Percentiles rank a stretch among this genome's conserved stretches.
These are phyloP conservation scores for Vicia sativa DNA, from an alignment of 306 rosid genomes.

Conservation along the genomic window DNA sequence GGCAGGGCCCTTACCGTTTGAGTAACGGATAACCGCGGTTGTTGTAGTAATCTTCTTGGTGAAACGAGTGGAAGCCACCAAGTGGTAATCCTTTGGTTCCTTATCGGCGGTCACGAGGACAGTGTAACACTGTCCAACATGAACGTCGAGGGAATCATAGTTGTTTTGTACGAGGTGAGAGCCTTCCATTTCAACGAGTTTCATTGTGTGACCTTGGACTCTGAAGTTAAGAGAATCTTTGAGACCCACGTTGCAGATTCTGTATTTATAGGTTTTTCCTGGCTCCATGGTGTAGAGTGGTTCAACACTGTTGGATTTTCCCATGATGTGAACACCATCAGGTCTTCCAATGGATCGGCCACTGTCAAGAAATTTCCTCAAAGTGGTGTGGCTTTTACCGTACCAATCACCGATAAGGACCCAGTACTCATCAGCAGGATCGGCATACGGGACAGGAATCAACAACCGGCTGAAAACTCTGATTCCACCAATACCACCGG, in stretches of 20 bases:
- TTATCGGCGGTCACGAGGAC: slow-evolving; percentile 73
- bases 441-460: slow-evolving; percentile 83
- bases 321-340: slow-evolving; percentile 70
- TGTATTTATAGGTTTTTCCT: slow-evolving; percentile 70
- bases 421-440: slow-evolving; percentile 77
- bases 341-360: slow-evolving; percentile 72
- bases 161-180: slow-evolving; percentile 71
- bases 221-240: slow-evolving; percentile 74
- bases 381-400: slow-evolving; percentile 57
- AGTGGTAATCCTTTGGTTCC: slow-evolving; percentile 59
- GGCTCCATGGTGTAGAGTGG: slow-evolving; percentile 78
- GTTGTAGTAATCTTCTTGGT: slow-evolving; percentile 44
- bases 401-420: slow-evolving; percentile 78
- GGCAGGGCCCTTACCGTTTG: slow-evolving; percentile 46
- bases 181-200: slow-evolving; percentile 83
- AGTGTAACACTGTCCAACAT: slow-evolving; percentile 69
- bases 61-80: slow-evolving; percentile 79
- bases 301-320: slow-evolving; percentile 36
- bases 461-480: slow-evolving; percentile 65
- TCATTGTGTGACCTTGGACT: slow-evolving; percentile 70
- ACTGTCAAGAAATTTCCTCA: slow-evolving; percentile 50
- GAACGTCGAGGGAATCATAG: slow-evolving; percentile 77
- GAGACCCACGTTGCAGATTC: slow-evolving; percentile 74
- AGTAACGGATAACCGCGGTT: slow-evolving; percentile 53
- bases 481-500: slow-evolving; percentile 71